Evolutionary conservation across 495 filamentous ascomycete genomes (phyloP).

Genomic region (Barbatosphaeria neglecta): DNA sequence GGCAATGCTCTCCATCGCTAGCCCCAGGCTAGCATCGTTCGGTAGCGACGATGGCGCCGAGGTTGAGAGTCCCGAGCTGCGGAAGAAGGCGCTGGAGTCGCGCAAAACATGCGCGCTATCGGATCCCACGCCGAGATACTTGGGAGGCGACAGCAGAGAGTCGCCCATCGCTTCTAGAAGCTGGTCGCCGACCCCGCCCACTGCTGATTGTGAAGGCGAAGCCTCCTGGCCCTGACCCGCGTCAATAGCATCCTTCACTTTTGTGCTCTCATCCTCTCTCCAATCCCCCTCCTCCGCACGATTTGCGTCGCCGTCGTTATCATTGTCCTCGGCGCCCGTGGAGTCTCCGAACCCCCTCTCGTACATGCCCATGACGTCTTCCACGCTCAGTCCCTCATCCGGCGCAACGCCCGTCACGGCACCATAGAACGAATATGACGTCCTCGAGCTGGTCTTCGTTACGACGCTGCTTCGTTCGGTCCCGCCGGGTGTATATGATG

Average conservation of each 20-base stretch:
- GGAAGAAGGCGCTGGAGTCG: slow-evolving; percentile 29
- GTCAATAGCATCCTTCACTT: not conserved
- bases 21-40: slow-evolving; percentile 15
- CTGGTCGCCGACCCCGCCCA: slow-evolving; percentile 20
- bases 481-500: slow-evolving; percentile 59
- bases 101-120: slow-evolving; percentile 11
- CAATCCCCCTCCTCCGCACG: slow-evolving; percentile 17
- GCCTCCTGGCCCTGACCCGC: not conserved
- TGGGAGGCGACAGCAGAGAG: slow-evolving; percentile 16
- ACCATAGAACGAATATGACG: slow-evolving; percentile 39
- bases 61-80: slow-evolving; percentile 18
- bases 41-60: slow-evolving; percentile 19
- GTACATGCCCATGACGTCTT: slow-evolving; percentile 92
- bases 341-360: slow-evolving; percentile 67
- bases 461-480: slow-evolving; percentile 75
- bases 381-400: slow-evolving; percentile 70
- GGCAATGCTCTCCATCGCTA: slow-evolving; percentile 13
- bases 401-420: slow-evolving; percentile 37
- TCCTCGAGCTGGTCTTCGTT: slow-evolving; percentile 69
- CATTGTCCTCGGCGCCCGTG: slow-evolving; percentile 25
- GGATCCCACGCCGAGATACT: slow-evolving; percentile 8
- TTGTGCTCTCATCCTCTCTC: slow-evolving; percentile 22
- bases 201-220: slow-evolving; percentile 16
- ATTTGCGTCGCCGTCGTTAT: not conserved
- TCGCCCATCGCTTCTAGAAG: slow-evolving; percentile 36